These are phyloP conservation scores for Piper longum DNA, from an alignment of 164 flowering plant genomes.

Conservation along the genomic window DNA sequence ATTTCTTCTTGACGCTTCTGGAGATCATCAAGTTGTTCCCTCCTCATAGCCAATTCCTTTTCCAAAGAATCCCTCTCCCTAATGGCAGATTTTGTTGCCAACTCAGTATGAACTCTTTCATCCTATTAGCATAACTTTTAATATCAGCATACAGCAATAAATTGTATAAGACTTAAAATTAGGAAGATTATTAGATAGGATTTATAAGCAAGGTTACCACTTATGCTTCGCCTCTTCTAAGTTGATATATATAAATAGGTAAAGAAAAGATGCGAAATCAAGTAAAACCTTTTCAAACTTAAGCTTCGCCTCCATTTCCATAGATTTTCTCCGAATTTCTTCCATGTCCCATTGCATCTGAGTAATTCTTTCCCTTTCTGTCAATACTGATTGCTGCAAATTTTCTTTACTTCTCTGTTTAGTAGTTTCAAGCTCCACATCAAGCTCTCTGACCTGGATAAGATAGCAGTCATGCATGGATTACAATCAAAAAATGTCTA, in stretches of 20 bases:
- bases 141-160: neutral
- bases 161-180: too few species aligned
- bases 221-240: too few species aligned
- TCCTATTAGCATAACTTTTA: conserved; percentile 23
- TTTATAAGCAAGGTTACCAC: too few species aligned
- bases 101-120: conserved; percentile 24
- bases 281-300: conserved; percentile 50
- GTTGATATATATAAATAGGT: conserved; percentile 24
- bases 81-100: conserved; percentile 18
- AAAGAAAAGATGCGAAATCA: conserved; percentile 1
- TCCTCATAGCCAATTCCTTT: conserved; percentile 56
- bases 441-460: conserved; percentile 88
- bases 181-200: too few species aligned
- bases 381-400: conserved; percentile 69
- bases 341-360: conserved; percentile 99
- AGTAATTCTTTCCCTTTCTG: conserved; percentile 81
- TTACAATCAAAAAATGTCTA: neutral
- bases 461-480: neutral
- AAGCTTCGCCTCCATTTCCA: conserved; percentile 72
- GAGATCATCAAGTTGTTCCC: conserved; percentile 42
- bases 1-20: conserved; percentile 55
- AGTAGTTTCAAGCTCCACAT: conserved; percentile 78
- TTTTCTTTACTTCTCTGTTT: conserved; percentile 82
- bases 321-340: conserved; percentile 64
- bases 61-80: conserved; percentile 34